Evolutionary conservation across 169 alveolate species (phyloP).

Genomic region (Plasmodium vivax): DNA sequence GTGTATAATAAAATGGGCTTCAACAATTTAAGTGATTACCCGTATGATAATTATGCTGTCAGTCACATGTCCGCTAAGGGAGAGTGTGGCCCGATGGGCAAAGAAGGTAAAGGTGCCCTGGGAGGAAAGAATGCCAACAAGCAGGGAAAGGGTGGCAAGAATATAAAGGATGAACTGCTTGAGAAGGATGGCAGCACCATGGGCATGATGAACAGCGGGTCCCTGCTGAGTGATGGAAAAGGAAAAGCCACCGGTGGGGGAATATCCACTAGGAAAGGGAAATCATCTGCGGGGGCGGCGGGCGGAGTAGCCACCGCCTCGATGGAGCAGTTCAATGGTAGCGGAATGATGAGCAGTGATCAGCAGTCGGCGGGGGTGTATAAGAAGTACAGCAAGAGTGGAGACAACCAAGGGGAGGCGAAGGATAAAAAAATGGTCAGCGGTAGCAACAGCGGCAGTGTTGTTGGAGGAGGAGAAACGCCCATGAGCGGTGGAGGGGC

Average conservation of each 20-base stretch:
- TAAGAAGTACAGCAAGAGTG: conserved; percentile 18
- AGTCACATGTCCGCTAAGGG: not conserved
- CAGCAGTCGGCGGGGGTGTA: not conserved
- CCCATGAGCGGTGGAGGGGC: not conserved
- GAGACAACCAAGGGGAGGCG: not conserved
- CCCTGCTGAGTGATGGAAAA: not conserved
- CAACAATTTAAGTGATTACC: conserved; percentile 17
- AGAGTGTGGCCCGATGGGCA: not conserved
- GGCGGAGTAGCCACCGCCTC: not conserved
- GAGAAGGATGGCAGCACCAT: not conserved
- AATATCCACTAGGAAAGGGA: not conserved
- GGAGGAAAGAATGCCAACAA: not conserved
- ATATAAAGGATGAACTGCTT: not conserved
- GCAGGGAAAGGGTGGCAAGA: not conserved
- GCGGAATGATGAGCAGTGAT: conserved; percentile 20
- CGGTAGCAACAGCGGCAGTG: not conserved
- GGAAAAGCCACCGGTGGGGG: not conserved
- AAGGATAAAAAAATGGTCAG: conserved; percentile 10
- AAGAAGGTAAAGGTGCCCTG: not conserved
- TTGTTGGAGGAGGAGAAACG: not conserved
- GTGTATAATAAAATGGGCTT: conserved; percentile 35
- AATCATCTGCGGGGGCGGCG: not conserved
- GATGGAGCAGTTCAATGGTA: not conserved
- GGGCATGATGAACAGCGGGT: not conserved
- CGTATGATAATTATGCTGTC: conserved; percentile 11